A percentile compares a stretch with the other conserved stretches of the same genome.
These are phyloP conservation scores for Taiwanofungus camphoratus DNA, from an alignment of 1,284 basidiomycete species.

Conservation along the genomic window DNA sequence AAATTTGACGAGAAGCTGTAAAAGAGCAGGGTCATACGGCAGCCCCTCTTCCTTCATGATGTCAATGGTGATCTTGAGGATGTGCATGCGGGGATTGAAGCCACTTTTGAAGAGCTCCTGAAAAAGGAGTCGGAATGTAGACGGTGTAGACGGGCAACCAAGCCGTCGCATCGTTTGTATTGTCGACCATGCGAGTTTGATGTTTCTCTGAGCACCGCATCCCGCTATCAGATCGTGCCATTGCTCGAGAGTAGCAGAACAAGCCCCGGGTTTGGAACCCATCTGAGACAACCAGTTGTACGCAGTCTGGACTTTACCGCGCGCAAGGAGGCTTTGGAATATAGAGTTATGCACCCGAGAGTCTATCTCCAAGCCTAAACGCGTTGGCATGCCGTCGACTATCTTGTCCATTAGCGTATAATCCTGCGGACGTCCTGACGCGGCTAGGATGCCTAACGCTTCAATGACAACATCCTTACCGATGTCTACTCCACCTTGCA, in stretches of 20 bases:
- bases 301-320: conserved; percentile 5
- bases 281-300: conserved; percentile 44
- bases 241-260: conserved; percentile 43
- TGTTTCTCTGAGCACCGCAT: conserved; percentile 21
- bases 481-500: no score
- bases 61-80: conserved; percentile 4
- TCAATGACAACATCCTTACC: conserved; percentile 3
- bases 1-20: not conserved
- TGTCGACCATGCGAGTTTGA: conserved; percentile 2
- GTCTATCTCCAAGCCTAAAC: conserved; percentile 39
- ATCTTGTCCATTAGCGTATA: conserved; percentile 44
- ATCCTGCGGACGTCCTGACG: conserved; percentile 43
- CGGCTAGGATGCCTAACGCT: conserved; percentile 37
- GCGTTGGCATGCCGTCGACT: conserved; percentile 37
- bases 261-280: conserved; percentile 39
- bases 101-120: conserved; percentile 9
- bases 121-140: conserved; percentile 14
- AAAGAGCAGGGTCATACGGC: conserved; percentile 5
- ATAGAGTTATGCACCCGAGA: conserved; percentile 34
- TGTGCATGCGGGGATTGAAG: not conserved
- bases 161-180: conserved; percentile 10
- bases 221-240: conserved; percentile 47
- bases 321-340: conserved; percentile 9
- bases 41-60: conserved; percentile 13
- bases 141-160: conserved; percentile 4